Conservation (phyloP, 148 eudicot genomes). For the Vaccinium macrocarpon region DNA sequence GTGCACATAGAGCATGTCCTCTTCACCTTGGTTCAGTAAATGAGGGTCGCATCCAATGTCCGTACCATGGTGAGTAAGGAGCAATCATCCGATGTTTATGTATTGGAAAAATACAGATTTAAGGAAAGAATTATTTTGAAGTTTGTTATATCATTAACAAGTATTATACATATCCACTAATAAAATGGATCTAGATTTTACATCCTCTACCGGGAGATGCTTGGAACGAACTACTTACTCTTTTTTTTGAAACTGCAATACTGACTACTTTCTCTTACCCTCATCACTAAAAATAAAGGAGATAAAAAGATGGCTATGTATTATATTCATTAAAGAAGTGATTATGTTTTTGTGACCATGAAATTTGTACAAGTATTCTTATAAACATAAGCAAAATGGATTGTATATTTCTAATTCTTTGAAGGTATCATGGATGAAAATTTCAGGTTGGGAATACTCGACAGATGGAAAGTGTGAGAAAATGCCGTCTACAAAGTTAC, state of each 20-base stretch:
- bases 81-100: background rate
- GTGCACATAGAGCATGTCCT: slow-evolving; percentile 99
- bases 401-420: background rate
- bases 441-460: slow-evolving; percentile 91
- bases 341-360: background rate
- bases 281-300: background rate
- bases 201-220: background rate
- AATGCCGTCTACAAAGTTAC: slow-evolving; percentile 86
- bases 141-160: background rate
- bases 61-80: slow-evolving; percentile 73
- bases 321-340: background rate
- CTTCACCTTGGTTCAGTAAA: slow-evolving; percentile 88
- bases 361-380: background rate
- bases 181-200: background rate
- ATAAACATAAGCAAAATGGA: background rate
- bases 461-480: slow-evolving; percentile 97
- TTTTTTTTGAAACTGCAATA: too few relatives aligned
- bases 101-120: background rate
- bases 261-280: background rate
- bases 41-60: slow-evolving; percentile 93
- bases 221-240: background rate
- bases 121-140: background rate
- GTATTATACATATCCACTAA: background rate
- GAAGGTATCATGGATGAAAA: background rate
- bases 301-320: background rate